Evolutionary conservation across 257 asterid genomes (phyloP), one percentile per base, ranked within the genome.

Genomic region (Verbena officinalis): DNA sequence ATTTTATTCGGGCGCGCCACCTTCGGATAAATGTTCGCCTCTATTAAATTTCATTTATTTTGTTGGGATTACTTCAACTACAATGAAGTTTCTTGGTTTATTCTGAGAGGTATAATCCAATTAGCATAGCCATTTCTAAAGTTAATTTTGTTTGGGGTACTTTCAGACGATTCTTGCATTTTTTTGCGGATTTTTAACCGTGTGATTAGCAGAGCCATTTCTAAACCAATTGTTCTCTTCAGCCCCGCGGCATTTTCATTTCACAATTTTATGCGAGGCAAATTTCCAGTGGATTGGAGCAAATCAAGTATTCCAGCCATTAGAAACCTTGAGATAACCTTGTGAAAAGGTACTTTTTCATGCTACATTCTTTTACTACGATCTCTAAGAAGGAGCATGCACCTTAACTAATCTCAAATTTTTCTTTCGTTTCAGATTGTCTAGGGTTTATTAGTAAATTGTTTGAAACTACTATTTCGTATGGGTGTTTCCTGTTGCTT

Each of bases 361-460:
- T 24, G 34, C 23, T 31, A 36, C 23, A 58, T 30, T 11, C 1
- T 33, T 55, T 7, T 24, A 45, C 42, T 27, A 27, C 33, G 33
- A 27, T 27, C 33, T 27, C 33, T 11, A 15, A 62, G 53, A 30
- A n/a, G 21, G 68, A 9, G 67, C 20, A 42, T 20, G 1, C 40
- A 27, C 43, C 24, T 44, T 33, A 23, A 67, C 65, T 64, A 31
- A 61, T 65, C 46, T 5, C 12, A 14, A 5, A 21, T 17, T n/a
- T 42, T 67, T 55, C 9, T 21, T 21, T 49, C 20, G 36, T 20
- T n/a, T 64, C 15, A 31, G 43, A 16, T 53, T 36, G 34, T 59
- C 55, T 44, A 72, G 72, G 81, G 20, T 61, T 33, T 48, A 57
- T 66, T 50, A 45, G 59, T 55, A 30, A 33, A 23, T 57, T 7